A percentile compares a stretch with the other conserved stretches of the same genome.
These are phyloP conservation scores for Kodamaea lidongshanica DNA, from an alignment of 805 yeast genomes.

Conservation along the genomic window DNA sequence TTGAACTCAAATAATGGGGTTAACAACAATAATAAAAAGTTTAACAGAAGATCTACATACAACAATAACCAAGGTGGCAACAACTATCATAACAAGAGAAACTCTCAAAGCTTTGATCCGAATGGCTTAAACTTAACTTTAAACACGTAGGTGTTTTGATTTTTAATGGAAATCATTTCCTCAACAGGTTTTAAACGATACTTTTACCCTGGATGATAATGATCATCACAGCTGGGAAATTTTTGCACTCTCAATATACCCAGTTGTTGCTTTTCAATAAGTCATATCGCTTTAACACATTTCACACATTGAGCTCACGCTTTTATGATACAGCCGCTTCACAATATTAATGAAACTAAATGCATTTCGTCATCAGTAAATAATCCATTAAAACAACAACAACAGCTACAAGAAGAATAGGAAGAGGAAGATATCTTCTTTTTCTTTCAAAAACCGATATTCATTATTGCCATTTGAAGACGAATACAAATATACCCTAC, in stretches of 20 bases:
- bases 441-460: neutral
- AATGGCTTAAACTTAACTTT: conserved; percentile 9
- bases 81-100: conserved; percentile 10
- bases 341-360: conserved; percentile 1
- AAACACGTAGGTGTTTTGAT: conserved; percentile 7
- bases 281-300: too few relatives aligned
- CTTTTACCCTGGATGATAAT: too few relatives aligned
- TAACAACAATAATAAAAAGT: conserved; percentile 12
- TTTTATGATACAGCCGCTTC: conserved; percentile 6
- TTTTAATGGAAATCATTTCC: conserved; percentile 5
- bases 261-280: too few relatives aligned
- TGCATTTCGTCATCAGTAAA: conserved; percentile 4
- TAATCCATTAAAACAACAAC: conserved; percentile 2
- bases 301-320: too few relatives aligned
- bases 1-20: conserved; percentile 10
- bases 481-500: conserved; percentile 5
- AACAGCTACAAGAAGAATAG: neutral
- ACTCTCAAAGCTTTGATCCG: conserved; percentile 12
- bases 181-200: too few relatives aligned
- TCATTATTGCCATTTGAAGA: conserved; percentile 1
- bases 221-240: too few relatives aligned
- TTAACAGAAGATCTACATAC: conserved; percentile 29
- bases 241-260: too few relatives aligned
- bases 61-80: conserved; percentile 12
- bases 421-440: neutral